Conservation (phyloP, 2,329 filamentous ascomycete species). For the Trichoderma sp. region DNA sequence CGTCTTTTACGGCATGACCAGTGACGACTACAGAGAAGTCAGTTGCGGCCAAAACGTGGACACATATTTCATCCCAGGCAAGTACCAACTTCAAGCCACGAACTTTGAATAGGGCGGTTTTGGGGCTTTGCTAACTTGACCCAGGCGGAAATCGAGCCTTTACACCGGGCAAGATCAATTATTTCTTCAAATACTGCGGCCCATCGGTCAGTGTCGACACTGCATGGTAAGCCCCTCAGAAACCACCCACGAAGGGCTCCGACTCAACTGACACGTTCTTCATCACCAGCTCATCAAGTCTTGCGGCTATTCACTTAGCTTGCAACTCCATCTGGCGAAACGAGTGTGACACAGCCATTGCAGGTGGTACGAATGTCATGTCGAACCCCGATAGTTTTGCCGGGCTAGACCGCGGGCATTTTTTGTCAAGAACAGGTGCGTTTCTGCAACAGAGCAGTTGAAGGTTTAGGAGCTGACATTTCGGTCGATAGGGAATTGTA, state of each 20-base stretch:
- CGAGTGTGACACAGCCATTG: slow-evolving; percentile 79
- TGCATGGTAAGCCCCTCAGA: slow-evolving; percentile 48
- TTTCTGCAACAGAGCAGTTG: not conserved
- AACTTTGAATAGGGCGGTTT: too few species aligned
- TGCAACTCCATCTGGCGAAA: slow-evolving; percentile 50
- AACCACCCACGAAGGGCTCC: too few species aligned
- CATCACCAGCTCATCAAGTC: slow-evolving; percentile 63
- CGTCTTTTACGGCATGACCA: slow-evolving; percentile 75
- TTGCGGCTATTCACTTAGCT: slow-evolving; percentile 60
- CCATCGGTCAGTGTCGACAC: slow-evolving; percentile 71
- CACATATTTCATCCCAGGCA: slow-evolving; percentile 56
- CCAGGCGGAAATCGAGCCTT: slow-evolving; percentile 52
- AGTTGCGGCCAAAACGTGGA: slow-evolving; percentile 69
- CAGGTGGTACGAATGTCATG: slow-evolving; percentile 76
- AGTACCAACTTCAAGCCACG: not conserved
- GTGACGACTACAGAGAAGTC: slow-evolving; percentile 78
- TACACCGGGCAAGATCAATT: slow-evolving; percentile 67
- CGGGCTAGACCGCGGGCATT: slow-evolving; percentile 74
- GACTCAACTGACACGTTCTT: not conserved
- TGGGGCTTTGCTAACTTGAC: not conserved
- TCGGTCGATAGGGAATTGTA: slow-evolving; percentile 47
- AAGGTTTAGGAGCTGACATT: not conserved
- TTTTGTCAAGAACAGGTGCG: slow-evolving; percentile 59
- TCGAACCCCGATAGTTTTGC: slow-evolving; percentile 82
- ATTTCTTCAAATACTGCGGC: slow-evolving; percentile 75